These are phyloP conservation scores for Orbilia javanica DNA, from an alignment of 2,329 filamentous ascomycete species.

Conservation along the genomic window DNA sequence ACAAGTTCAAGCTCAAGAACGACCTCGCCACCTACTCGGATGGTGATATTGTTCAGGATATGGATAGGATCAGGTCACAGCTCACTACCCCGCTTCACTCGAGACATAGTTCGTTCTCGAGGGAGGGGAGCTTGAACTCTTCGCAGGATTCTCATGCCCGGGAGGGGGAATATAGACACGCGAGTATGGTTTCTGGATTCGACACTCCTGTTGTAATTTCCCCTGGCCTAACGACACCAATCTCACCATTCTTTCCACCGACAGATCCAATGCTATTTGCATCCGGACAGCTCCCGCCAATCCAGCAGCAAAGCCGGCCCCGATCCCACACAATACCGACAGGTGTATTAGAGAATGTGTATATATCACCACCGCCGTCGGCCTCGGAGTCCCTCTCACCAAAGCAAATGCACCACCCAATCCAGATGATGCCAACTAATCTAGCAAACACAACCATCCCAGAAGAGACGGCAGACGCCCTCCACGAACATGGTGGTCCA, in stretches of 20 bases:
- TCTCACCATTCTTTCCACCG: constrained; percentile 56
- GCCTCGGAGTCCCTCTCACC: constrained; percentile 58
- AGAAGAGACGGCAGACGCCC: constrained; percentile 50
- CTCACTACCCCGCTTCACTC: constrained; percentile 64
- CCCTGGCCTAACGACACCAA: constrained; percentile 53
- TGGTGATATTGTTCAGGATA: constrained; percentile 66
- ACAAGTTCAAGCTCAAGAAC: constrained; percentile 95
- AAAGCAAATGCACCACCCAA: constrained; percentile 59
- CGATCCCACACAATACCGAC: constrained; percentile 57
- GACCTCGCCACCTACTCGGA: constrained; percentile 69
- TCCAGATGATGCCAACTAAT: constrained; percentile 51
- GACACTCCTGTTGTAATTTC: constrained; percentile 57
- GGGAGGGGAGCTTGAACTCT: constrained; percentile 55
- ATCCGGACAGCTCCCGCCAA: constrained; percentile 53
- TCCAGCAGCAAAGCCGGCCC: constrained; percentile 53
- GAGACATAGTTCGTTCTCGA: constrained; percentile 66
- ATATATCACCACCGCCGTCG: constrained; percentile 55
- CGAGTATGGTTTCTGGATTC: constrained; percentile 51
- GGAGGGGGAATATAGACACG: constrained; percentile 54
- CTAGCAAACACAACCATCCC: constrained; percentile 58
- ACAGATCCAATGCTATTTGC: constrained; percentile 49
- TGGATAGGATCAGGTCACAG: constrained; percentile 70
- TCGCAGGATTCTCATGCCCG: constrained; percentile 53
- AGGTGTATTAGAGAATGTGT: constrained; percentile 53
- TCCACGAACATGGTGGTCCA: constrained; percentile 35